Percentiles rank a stretch among this genome's conserved stretches.
phyloP scores from a whole-genome alignment of 768 basidiomycete genomes.

The Lepiota venenata region DNA sequence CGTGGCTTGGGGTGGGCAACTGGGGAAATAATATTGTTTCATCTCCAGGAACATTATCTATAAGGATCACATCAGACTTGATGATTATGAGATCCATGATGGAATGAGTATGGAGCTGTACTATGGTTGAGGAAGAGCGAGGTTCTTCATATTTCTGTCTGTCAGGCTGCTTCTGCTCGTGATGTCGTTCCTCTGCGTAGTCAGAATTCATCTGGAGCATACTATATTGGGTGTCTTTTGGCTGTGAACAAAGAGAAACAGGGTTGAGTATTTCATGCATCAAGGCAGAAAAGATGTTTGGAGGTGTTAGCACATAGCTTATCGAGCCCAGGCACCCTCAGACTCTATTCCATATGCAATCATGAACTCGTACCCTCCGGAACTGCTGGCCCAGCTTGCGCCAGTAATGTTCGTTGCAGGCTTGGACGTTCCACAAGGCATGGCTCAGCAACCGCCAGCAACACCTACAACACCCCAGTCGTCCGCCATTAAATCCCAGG shows the following conservation, averaged over 20 bases:
- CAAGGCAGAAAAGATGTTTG: background rate
- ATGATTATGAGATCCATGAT: constrained; percentile 92
- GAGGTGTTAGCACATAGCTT: background rate
- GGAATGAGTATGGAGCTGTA: constrained; percentile 96
- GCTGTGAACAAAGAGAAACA: too few species aligned
- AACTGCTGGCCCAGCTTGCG: constrained; percentile 83
- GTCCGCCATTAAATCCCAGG: constrained; percentile 36
- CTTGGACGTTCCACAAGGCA: constrained; percentile 42
- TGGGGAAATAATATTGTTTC: background rate
- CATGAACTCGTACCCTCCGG: constrained; percentile 94
- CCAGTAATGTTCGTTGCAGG: constrained; percentile 97
- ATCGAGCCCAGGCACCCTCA: background rate
- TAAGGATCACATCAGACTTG: constrained; percentile 93
- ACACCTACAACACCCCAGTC: constrained; percentile 20
- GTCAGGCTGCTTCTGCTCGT: too few species aligned
- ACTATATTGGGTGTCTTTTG: too few species aligned
- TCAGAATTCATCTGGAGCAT: too few species aligned
- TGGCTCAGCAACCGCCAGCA: constrained; percentile 19
- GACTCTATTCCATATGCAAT: background rate
- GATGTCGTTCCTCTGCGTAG: too few species aligned
- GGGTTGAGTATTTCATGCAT: background rate
- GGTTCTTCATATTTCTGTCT: background rate
- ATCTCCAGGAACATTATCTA: constrained; percentile 81
- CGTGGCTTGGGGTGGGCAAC: background rate
- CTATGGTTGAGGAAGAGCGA: constrained; percentile 27